These are phyloP conservation scores for Paraphoma sp. DNA, from an alignment of 2,329 filamentous ascomycete species.

Conservation along the genomic window DNA sequence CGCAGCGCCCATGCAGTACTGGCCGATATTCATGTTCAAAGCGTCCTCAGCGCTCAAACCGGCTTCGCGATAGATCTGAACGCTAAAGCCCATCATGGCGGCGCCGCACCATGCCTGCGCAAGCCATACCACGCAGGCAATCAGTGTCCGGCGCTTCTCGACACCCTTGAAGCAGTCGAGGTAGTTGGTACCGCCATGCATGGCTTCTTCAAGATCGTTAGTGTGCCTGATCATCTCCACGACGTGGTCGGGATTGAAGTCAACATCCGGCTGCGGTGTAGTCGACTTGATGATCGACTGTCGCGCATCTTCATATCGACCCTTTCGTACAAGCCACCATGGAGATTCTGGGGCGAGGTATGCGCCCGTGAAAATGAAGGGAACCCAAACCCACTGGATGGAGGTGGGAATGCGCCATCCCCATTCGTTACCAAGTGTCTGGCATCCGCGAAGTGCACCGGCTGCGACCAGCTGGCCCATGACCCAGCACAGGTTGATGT, in stretches of 20 bases:
- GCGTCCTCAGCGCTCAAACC: background rate
- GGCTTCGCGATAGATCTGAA: constrained; percentile 2
- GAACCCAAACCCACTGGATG: constrained; percentile 76
- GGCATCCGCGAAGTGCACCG: constrained; percentile 70
- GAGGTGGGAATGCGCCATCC: constrained; percentile 68
- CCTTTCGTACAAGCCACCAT: constrained; percentile 55
- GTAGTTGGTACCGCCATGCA: constrained; percentile 71
- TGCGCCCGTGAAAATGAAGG: constrained; percentile 15
- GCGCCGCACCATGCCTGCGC: constrained; percentile 46
- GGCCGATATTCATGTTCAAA: constrained; percentile 21
- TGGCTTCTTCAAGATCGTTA: constrained; percentile 74
- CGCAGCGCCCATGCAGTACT: constrained; percentile 31
- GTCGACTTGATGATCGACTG: constrained; percentile 54
- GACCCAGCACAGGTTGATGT: constrained; percentile 76
- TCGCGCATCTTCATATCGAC: constrained; percentile 50
- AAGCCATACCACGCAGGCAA: constrained; percentile 58
- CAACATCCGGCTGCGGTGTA: constrained; percentile 44
- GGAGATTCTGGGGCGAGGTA: constrained; percentile 59
- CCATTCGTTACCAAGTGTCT: constrained; percentile 67
- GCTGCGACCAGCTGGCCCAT: constrained; percentile 73
- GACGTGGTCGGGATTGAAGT: constrained; percentile 55
- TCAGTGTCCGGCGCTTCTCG: constrained; percentile 79
- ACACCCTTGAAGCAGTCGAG: constrained; percentile 81
- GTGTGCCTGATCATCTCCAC: constrained; percentile 79
- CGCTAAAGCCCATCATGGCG: constrained; percentile 30